Base-by-base conservation (phyloP, 192 early-diverging fungal genomes). In the Funneliformis geosporum region DNA sequence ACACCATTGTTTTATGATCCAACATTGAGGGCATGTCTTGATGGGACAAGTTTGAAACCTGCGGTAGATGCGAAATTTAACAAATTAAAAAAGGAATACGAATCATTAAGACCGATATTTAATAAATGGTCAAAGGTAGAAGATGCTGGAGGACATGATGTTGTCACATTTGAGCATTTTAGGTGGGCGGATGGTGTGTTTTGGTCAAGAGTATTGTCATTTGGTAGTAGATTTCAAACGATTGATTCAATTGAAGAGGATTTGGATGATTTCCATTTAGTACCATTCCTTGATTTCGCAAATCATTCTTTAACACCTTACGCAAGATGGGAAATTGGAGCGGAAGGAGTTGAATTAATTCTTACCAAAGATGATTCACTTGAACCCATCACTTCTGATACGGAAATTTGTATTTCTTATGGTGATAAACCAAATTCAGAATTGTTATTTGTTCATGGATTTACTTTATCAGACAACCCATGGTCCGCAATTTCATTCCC, bases 241-340 rank as follows among this genome's bases (percentile, higher is more conserved):
- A 55, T 69, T 27, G 64, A 80, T 4, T 38, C 18, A 0, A 9
- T 33, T 4, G 59, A 46, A 11, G 40, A 8, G 38, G 21, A 23
- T 25, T 27, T 39, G 4, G 83, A 81, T 67, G 90, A 92, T 71
- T 82, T 85, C 59, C 88, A 88, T 60, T 72, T 94, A 81, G 87
- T 93, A 9, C 93, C 93, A 11, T 86, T 89, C 18, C 82, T 94
- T 59, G 93, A 94, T 82, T 90, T 94, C 82, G 90, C 90, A 38
- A 94, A 94, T 75, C 93, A 94, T 80, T 85, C 89, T 0, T 28
- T 79, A 5, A 46, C 61, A 7, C 85, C 89, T 11, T 87, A 86
- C 39, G 83, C 91, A 16, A 84, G 89, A 0, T 94, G 93, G 93
- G 77, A 89, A 28, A 62, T 92, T 2, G 78, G 73, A 14, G 2